Percentiles rank a stretch among this genome's conserved stretches.
These are phyloP conservation scores for Escallonia herrerae DNA, from an alignment of 129 eudicot species.

Conservation along the genomic window DNA sequence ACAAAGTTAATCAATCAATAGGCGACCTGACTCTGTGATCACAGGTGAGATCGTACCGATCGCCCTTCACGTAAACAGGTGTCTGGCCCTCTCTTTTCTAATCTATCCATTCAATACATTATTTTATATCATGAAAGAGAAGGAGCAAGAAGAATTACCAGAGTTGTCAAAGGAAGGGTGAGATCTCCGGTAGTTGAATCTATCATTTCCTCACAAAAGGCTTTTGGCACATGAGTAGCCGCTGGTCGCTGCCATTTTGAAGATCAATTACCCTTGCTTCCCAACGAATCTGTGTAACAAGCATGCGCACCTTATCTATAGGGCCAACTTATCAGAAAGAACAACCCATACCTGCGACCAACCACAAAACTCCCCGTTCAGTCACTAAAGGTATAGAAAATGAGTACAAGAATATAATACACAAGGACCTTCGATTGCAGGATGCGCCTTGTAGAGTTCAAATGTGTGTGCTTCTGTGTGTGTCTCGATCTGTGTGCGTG, in stretches of 20 bases:
- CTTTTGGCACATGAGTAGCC: constrained; percentile 88
- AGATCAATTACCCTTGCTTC: constrained; percentile 91
- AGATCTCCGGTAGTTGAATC: constrained; percentile 13
- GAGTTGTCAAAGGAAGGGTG: constrained; percentile 19
- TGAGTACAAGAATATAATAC: not conserved
- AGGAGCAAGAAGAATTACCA: constrained; percentile 28
- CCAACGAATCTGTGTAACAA: constrained; percentile 87
- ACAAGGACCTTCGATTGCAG: not conserved
- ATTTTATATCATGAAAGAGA: too few relatives aligned
- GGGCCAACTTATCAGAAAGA: constrained; percentile 58
- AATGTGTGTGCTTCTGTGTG: too few relatives aligned
- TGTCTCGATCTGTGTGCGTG: too few relatives aligned
- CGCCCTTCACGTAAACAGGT: too few relatives aligned
- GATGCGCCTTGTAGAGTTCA: too few relatives aligned
- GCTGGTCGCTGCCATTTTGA: constrained; percentile 81
- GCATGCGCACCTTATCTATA: constrained; percentile 63
- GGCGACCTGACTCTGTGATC: too few relatives aligned
- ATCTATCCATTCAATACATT: too few relatives aligned
- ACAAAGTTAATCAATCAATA: too few relatives aligned
- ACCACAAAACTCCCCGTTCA: not conserved
- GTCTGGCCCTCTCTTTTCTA: too few relatives aligned
- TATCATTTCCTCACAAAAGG: constrained; percentile 80
- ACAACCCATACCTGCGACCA: constrained; percentile 81
- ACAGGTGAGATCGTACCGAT: too few relatives aligned
- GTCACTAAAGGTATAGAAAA: not conserved